Evolutionary conservation across 2,329 filamentous ascomycete genomes (phyloP).

Genomic region (Aspergillus bombycis): DNA sequence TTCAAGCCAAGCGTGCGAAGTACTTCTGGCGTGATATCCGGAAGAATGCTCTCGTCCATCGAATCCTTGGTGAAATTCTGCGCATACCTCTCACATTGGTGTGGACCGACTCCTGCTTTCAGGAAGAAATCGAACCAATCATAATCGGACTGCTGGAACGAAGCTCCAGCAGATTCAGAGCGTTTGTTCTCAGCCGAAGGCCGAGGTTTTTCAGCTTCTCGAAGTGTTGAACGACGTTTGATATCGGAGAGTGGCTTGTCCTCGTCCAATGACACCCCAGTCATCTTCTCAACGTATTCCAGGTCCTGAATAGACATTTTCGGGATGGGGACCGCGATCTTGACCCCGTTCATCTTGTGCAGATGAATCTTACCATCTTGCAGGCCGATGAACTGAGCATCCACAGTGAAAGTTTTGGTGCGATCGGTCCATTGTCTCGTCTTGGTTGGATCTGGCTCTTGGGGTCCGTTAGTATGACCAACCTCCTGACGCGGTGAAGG

Average conservation of each 20-base stretch:
- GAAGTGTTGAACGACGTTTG: slow-evolving; percentile 48
- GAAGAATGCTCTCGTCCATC: slow-evolving; percentile 91
- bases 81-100: slow-evolving; percentile 91
- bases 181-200: slow-evolving; percentile 28
- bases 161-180: slow-evolving; percentile 46
- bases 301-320: slow-evolving; percentile 97
- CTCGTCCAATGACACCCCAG: slow-evolving; percentile 86
- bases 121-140: slow-evolving; percentile 99
- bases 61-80: slow-evolving; percentile 87
- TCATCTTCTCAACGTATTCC: slow-evolving; percentile 87
- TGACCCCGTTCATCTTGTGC: slow-evolving; percentile 96
- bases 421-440: slow-evolving; percentile 93
- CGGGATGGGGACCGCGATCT: slow-evolving; percentile 90
- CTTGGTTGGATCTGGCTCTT: slow-evolving; percentile 81
- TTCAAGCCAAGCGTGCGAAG: slow-evolving; percentile 89
- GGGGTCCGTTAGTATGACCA: slow-evolving; percentile 1
- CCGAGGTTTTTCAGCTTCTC: slow-evolving; percentile 32
- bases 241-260: slow-evolving; percentile 92
- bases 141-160: slow-evolving; percentile 63
- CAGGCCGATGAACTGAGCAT: slow-evolving; percentile 92
- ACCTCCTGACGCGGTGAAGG: not conserved
- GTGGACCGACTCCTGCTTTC: slow-evolving; percentile 84
- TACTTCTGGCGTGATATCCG: slow-evolving; percentile 82
- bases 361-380: slow-evolving; percentile 97
- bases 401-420: slow-evolving; percentile 93